Percentiles rank a stretch among this genome's conserved stretches.
Conservation (phyloP, 2,329 filamentous ascomycete species). For the Scedosporium boydii region DNA sequence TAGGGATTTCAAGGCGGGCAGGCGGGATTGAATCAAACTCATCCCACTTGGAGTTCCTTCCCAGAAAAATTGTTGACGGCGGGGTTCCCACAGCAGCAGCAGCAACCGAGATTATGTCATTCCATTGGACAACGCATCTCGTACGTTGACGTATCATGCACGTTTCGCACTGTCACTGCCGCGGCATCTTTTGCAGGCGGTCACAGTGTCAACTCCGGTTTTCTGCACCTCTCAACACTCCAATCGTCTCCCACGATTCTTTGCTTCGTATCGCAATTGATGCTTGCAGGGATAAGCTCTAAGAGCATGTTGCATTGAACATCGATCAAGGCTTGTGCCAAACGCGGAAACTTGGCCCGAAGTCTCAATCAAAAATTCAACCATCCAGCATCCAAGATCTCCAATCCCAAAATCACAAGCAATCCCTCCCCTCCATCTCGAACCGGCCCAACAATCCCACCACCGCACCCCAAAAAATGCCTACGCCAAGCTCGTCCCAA, state of each 20-base stretch:
- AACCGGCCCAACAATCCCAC: conserved; percentile 1
- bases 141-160: not conserved
- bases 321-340: not conserved
- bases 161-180: not conserved
- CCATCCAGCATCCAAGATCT: not conserved
- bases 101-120: conserved; percentile 3
- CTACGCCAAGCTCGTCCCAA: not conserved
- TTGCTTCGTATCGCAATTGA: too few relatives aligned
- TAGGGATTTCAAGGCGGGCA: conserved; percentile 1
- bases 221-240: not conserved
- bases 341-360: not conserved
- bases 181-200: not conserved
- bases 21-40: conserved; percentile 1
- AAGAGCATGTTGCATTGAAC: not conserved
- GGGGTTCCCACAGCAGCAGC: conserved; percentile 3
- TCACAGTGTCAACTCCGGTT: not conserved
- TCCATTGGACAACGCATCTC: not conserved
- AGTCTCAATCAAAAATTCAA: not conserved
- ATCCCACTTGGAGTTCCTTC: not conserved
- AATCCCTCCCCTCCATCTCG: not conserved
- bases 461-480: not conserved
- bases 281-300: not conserved
- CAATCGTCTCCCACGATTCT: too few relatives aligned
- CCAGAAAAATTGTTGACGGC: conserved; percentile 6
- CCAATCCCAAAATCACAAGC: not conserved